Base-by-base conservation (phyloP, 805 yeast genomes). In the Candida maris region DNA sequence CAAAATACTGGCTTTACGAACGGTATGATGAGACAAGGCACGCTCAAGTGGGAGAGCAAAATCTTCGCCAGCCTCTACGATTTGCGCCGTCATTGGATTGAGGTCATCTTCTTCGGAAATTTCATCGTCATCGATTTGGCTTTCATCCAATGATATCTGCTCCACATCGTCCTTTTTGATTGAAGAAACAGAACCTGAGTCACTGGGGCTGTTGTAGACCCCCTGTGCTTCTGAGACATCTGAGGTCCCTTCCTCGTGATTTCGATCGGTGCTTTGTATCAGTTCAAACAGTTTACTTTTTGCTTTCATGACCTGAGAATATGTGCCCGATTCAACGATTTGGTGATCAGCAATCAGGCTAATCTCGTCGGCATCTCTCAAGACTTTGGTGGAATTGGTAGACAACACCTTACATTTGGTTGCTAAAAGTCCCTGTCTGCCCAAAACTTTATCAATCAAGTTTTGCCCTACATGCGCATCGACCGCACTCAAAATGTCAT, bases 391-490 rank as follows among this genome's bases (percentile, higher is more conserved):
- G 0, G 79, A 68, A 52, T 79, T 79, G 2, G 86, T 79, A 3
- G 82, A 70, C 35, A 79, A 60, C 26, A 79, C 61, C 20, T 75
- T 64, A 3, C 83, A 74, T 46, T 77, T 78, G 3, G 70, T 55
- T 6, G 63, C 61, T 33, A 79, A 58, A 10, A 79, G 45, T 18
- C 84, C 84, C 7, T 51, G 43, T 6, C 46, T 54, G 23, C 68
- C 64, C 13, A 77, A 51, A 12, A 79, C 81, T 25, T 67, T 49
- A 5, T 79, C 81, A 47, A 85, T 79, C 51, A 93, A 68, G 54
- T 87, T 95, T 46, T 77, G 79, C 9, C 96, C 91, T 45, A 93
- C 98, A 58, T 93, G 98, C 51, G 88, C 97, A 63, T 93, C 98
- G 27, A 93, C 98, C 18, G 98, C 98, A 57, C 95, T 83, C 41